Evolutionary conservation across 208 protist genomes (phyloP).

Genomic region (Herpetomonas tarakana): DNA sequence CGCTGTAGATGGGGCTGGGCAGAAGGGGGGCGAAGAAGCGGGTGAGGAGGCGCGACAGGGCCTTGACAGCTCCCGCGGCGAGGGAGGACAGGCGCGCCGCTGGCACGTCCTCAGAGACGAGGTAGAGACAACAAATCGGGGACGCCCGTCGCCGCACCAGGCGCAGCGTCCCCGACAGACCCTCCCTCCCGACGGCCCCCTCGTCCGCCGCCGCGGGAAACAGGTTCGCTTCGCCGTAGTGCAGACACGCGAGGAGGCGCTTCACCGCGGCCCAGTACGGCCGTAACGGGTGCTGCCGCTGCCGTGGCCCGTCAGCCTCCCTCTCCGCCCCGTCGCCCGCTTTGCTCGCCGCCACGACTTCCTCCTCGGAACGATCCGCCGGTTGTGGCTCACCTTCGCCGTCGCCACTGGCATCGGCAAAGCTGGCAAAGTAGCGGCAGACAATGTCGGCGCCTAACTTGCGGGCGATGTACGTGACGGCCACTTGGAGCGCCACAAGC

Average conservation of each 20-base stretch:
- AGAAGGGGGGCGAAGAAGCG: slow-evolving; percentile 1
- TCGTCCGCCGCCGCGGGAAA: background rate
- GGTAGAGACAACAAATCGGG: slow-evolving; percentile 36
- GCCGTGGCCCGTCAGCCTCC: background rate
- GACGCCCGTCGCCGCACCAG: background rate
- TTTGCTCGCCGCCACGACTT: background rate
- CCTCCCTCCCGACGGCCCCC: background rate
- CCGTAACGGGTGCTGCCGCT: background rate
- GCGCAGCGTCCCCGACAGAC: too few species aligned
- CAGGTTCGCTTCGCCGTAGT: background rate
- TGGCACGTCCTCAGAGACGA: slow-evolving; percentile 66
- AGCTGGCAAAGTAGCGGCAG: slow-evolving; percentile 7
- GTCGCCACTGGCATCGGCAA: background rate
- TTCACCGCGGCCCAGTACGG: slow-evolving; percentile 2
- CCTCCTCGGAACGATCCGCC: background rate
- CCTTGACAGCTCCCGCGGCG: slow-evolving; percentile 12
- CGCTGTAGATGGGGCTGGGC: slow-evolving; percentile 15
- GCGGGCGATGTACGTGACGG: slow-evolving; percentile 42
- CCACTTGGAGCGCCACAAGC: slow-evolving; percentile 59
- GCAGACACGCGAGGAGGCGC: slow-evolving; percentile 3
- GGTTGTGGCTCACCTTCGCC: background rate
- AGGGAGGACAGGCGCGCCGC: slow-evolving; percentile 23
- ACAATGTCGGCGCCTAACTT: slow-evolving; percentile 16
- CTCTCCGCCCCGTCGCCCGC: too few species aligned
- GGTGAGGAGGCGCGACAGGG: background rate